Base-by-base conservation (phyloP, 345 rosid genomes). In the Syzygium jambos region DNA sequence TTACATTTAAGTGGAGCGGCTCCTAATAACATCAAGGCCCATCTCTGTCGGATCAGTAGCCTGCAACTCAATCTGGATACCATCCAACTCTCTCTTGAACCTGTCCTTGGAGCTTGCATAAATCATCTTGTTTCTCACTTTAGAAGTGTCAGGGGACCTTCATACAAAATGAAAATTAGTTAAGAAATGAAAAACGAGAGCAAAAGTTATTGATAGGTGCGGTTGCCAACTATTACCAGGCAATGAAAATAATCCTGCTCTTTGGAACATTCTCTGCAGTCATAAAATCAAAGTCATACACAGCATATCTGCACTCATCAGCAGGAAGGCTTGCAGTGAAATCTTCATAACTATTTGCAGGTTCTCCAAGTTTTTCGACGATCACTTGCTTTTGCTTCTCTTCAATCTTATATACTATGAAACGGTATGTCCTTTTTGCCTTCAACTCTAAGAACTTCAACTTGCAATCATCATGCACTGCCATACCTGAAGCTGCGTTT, bases 391-490 rank as follows among this genome's bases (percentile, higher is more conserved):
- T 95, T 87, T 91, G 94, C 90, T 93, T 88, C 93, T 93, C 94
- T 85, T 95, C 95, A 7, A 93, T 95, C 90, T 95, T 93, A 91
- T 85, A 95, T 52, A 95, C 95, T 52, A 95, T 90, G 88, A 91
- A 95, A 49, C 95, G 95, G 80, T 89, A 88, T 15, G 95, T 95
- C 91, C 96, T 90, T 87, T 93, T 95, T 1, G 96, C 92, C 91
- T 95, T 95, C 92, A 95, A 86, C 55, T 95, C 94, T 83, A 93
- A 87, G 78, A 95, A 93, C 86, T 87, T 95, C 90, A 95, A 92
- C 92, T 95, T 95, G 95, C 96, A 95, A 57, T 93, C 96, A 89
- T 93, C 96, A 57, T 95, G 92, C 87, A 95, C 97, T 78, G 95
- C 95, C 92, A 95, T 93, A 29, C 97, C 97, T 16, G 95, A 95